Percentiles rank a stretch among this genome's conserved stretches.
Evolutionary conservation across 768 basidiomycete genomes (phyloP).

Genomic region (Tulasnella sp.): DNA sequence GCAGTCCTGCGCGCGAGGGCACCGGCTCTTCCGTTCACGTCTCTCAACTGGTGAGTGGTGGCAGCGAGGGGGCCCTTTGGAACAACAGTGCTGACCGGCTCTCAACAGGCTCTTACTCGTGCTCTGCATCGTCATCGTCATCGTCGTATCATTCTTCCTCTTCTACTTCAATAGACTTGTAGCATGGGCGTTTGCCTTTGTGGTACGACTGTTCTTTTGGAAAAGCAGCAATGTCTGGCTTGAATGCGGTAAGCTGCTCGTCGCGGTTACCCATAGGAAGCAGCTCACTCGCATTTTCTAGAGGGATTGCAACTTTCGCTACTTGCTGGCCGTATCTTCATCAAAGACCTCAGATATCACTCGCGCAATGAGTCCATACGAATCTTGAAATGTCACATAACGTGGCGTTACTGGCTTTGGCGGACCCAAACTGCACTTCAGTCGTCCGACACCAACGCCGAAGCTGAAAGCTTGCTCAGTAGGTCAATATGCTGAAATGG

Average conservation of each 20-base stretch:
- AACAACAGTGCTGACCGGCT: not conserved
- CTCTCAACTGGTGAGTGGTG: not conserved
- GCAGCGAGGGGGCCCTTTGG: not conserved
- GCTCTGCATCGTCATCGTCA: constrained; percentile 44
- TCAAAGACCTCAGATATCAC: constrained; percentile 82
- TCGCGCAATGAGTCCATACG: constrained; percentile 86
- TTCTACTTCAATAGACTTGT: constrained; percentile 90
- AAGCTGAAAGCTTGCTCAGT: constrained; percentile 42
- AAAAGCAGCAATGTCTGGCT: constrained; percentile 67
- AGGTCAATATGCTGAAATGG: not conserved
- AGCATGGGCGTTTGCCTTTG: constrained; percentile 50
- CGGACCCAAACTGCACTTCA: constrained; percentile 56
- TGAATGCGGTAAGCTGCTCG: constrained; percentile 48
- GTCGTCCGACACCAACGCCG: not conserved
- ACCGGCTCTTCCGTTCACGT: constrained; percentile 1
- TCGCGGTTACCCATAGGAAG: constrained; percentile 4
- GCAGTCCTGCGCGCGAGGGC: not conserved
- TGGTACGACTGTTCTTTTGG: constrained; percentile 68
- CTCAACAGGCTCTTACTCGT: constrained; percentile 35
- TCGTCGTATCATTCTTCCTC: constrained; percentile 48
- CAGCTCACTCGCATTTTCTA: constrained; percentile 21
- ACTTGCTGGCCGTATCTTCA: constrained; percentile 71
- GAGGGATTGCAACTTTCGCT: constrained; percentile 89
- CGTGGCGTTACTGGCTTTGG: constrained; percentile 93
- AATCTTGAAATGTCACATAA: constrained; percentile 71